phyloP scores from a whole-genome alignment of 768 basidiomycete species.

The Mycena metata region DNA sequence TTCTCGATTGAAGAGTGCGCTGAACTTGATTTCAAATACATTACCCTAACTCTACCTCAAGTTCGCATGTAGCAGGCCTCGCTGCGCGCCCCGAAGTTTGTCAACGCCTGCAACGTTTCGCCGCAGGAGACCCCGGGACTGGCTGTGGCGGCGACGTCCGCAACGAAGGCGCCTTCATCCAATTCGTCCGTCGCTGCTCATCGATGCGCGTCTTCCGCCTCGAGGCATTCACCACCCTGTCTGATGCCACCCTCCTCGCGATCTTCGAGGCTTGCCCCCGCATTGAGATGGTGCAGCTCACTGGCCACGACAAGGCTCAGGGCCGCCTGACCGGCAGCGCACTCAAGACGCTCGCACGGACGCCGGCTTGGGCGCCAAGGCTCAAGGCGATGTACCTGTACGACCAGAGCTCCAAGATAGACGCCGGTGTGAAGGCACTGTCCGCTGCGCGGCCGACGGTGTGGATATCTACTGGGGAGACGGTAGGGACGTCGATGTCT shows the following conservation, averaged over 20 bases:
- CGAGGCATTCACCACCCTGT: slow-evolving; percentile 19
- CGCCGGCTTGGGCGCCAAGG: slow-evolving; percentile 18
- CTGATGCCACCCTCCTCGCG: slow-evolving; percentile 24
- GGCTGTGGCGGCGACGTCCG: slow-evolving; percentile 17
- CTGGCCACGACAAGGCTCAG: slow-evolving; percentile 2
- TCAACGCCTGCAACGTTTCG: slow-evolving; percentile 11
- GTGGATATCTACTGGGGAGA: slow-evolving; percentile 30
- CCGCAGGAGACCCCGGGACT: slow-evolving; percentile 19
- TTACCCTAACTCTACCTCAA: slow-evolving; percentile 1
- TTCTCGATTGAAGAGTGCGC: slow-evolving; percentile 34
- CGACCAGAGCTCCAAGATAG: slow-evolving; percentile 12
- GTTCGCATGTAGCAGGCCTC: slow-evolving; percentile 21
- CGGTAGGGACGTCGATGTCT: too few species aligned
- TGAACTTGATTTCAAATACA: neutral
- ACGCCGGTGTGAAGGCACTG: slow-evolving; percentile 17
- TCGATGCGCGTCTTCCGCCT: slow-evolving; percentile 28
- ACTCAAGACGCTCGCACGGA: slow-evolving; percentile 19
- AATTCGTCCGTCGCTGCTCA: slow-evolving; percentile 23
- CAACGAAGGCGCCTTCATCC: slow-evolving; percentile 20
- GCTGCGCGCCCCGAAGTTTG: slow-evolving; percentile 18
- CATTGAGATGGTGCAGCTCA: slow-evolving; percentile 24
- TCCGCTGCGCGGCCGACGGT: slow-evolving; percentile 22
- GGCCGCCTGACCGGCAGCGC: slow-evolving; percentile 14
- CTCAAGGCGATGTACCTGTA: slow-evolving; percentile 19
- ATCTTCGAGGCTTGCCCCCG: slow-evolving; percentile 26